Evolutionary conservation across 192 early-diverging fungal genomes (phyloP), one percentile per base, ranked within the genome.

Genomic region (Linderina pennispora): DNA sequence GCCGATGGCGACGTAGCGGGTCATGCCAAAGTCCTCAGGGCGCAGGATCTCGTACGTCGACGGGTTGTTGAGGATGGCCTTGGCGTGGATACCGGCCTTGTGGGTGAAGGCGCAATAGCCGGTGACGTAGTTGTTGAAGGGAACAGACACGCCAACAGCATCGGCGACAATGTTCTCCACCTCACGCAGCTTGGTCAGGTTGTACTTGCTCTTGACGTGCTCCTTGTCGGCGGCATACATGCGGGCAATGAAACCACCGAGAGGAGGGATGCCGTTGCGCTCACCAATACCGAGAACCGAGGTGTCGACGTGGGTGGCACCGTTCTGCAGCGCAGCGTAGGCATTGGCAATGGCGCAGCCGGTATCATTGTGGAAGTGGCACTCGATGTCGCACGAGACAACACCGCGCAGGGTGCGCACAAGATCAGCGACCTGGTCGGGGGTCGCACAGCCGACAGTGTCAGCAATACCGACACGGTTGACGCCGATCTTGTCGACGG

Each of bases 331-430:
- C 3, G 94, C 92, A 15, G 92, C 90, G 59, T 94, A 95, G 36
- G 96, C 90, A 66, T 98, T 98, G 36, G 93, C 96, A 53, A 97
- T 94, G 31, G 93, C 92, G 65, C 96, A 98, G 38, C 92, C 92
- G n/a, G 96, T 98, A 72, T 98, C 95, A 69, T 98, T 92, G 74
- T 98, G 96, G 86, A 98, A 98, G 68, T 98, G 96, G 68, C 90
- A 91, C 73, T 98, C 96, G 55, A 98, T 98, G 60, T 98, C 96
- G 69, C 93, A 97, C 32, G 87, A 92, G 15, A 98, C 91, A 36
- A 98, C 90, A 37, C 83, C 79, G 45, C 96, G 84, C 15, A 98
- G 77, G 15, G 96, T 98, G 61, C 90, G 84, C 43, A 98, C 92
- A 20, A 98, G 82, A 48, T 98, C 96, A 51, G 92, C 94, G 17